Base-by-base conservation (phyloP, 257 asterid genomes). In the Pogostemon cablin region DNA sequence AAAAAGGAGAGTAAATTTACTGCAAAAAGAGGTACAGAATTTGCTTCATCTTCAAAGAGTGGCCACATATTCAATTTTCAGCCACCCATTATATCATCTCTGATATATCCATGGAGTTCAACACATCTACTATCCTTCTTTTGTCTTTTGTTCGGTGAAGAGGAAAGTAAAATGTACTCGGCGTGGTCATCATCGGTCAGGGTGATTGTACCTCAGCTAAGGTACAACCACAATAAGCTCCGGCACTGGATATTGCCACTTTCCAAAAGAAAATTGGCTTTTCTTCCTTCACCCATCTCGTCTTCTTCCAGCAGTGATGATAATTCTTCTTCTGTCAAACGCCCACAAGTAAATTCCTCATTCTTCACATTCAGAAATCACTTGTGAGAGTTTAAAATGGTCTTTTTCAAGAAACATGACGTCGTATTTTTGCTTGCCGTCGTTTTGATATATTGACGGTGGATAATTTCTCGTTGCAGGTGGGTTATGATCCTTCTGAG, bases 401-500 rank as follows among this genome's bases (percentile, higher is more conserved):
- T 44, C 11, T 54, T 17, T 58, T 60, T 48, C 32, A 34, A 6
- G 65, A 50, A 62, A 49, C 48, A 49, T 25, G 50, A 11, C 10
- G 41, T 71, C 34, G 53, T 38, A 12, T 52, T 79, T 68, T 77
- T 54, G 62, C 64, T 62, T 49, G 47, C 6, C 53, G 44, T 37
- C 5, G 11, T 65, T 68, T 7, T 72, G 46, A 57, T 43, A 37
- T 76, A 25, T 17, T 12, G 0, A 11, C 15, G 17, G 49, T 77
- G 48, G 52, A 35, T 67, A 20, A 25, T 78, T 3, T 73, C 59
- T 63, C 62, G 32, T 72, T 77, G 78, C 83, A 90, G 97, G 71
- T 85, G 82, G 84, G 90, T 5, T 86, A 84, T 83, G 97, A 90
- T 67, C 92, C 96, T 67, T 88, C 96, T 2, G 98, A 90, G 74